A percentile compares a stretch with the other conserved stretches of the same genome.
These are phyloP conservation scores for Lasiosphaeris hirsuta DNA, from an alignment of 495 filamentous ascomycete genomes.

Conservation along the genomic window DNA sequence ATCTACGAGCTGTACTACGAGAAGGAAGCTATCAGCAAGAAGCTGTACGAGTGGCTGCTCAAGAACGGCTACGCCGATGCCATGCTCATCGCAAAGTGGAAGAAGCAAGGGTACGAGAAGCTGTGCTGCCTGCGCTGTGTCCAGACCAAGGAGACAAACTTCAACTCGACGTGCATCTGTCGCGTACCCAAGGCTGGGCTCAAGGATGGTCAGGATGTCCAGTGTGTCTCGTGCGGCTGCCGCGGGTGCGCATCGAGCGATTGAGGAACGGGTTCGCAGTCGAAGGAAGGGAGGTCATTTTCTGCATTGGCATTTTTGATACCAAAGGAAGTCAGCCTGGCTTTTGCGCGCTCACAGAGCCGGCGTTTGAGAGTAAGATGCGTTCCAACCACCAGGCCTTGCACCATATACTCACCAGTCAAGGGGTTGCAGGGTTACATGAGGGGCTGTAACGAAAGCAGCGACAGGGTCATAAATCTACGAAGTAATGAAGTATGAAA, in stretches of 20 bases:
- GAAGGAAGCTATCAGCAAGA: conserved; percentile 88
- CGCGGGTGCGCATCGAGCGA: conserved; percentile 86
- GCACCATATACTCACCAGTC: no score
- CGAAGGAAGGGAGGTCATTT: background rate
- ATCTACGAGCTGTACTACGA: conserved; percentile 98
- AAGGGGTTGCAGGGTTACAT: background rate
- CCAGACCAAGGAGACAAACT: conserved; percentile 98
- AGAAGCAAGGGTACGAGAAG: conserved; percentile 99
- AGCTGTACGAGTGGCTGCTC: conserved; percentile 91
- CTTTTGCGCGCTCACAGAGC: background rate
- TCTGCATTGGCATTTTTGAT: background rate
- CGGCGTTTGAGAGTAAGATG: conserved; percentile 1
- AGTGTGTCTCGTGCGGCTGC: conserved; percentile 97
- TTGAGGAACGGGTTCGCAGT: conserved; percentile 31
- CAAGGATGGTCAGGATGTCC: conserved; percentile 83
- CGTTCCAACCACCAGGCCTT: background rate
- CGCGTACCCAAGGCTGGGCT: conserved; percentile 89
- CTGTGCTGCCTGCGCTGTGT: conserved; percentile 94
- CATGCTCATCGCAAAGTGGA: conserved; percentile 98
- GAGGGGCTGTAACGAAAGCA: background rate
- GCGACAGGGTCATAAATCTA: background rate
- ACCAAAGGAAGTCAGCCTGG: background rate
- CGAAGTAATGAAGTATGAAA: conserved; percentile 6
- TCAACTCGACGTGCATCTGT: conserved; percentile 96
- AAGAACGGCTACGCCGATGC: conserved; percentile 96